Evolutionary conservation across 176 grass and related monocot genomes (phyloP).

Genomic region (Rhynchospora breviuscula): DNA sequence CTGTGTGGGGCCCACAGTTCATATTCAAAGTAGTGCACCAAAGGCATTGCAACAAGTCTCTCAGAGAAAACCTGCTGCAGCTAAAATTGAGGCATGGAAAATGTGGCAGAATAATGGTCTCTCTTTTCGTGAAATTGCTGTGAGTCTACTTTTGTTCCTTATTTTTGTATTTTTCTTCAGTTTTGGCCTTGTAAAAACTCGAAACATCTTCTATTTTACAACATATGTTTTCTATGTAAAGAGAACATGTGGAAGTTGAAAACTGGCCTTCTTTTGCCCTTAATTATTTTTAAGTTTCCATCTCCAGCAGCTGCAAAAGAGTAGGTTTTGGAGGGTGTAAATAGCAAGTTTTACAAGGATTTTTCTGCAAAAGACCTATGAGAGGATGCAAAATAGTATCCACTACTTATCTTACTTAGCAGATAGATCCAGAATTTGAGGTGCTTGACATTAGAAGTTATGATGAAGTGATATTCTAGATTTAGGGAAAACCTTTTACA

Average conservation of each 20-base stretch:
- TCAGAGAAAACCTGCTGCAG: conserved; percentile 41
- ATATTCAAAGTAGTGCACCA: conserved; percentile 18
- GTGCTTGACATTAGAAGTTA: background rate
- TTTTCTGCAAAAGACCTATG: background rate
- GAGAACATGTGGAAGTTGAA: background rate
- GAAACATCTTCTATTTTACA: background rate
- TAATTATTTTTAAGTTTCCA: background rate
- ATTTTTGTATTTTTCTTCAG: conserved; percentile 24
- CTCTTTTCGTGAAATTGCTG: conserved; percentile 75
- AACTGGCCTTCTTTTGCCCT: background rate
- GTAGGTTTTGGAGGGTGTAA: background rate
- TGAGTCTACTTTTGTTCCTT: conserved; percentile 35
- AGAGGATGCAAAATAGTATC: background rate
- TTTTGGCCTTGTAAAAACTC: background rate
- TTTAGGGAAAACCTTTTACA: background rate
- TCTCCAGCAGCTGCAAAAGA: background rate
- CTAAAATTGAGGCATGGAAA: conserved; percentile 65
- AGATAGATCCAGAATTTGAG: background rate
- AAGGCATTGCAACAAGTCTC: conserved; percentile 31
- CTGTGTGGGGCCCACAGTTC: conserved; percentile 24
- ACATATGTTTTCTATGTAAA: background rate
- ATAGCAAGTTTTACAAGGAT: background rate
- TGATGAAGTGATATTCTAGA: too few species aligned
- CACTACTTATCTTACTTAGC: background rate
- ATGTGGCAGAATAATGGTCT: conserved; percentile 61